These are phyloP conservation scores for Misopates orontium DNA, from an alignment of 257 asterid species.

Conservation along the genomic window DNA sequence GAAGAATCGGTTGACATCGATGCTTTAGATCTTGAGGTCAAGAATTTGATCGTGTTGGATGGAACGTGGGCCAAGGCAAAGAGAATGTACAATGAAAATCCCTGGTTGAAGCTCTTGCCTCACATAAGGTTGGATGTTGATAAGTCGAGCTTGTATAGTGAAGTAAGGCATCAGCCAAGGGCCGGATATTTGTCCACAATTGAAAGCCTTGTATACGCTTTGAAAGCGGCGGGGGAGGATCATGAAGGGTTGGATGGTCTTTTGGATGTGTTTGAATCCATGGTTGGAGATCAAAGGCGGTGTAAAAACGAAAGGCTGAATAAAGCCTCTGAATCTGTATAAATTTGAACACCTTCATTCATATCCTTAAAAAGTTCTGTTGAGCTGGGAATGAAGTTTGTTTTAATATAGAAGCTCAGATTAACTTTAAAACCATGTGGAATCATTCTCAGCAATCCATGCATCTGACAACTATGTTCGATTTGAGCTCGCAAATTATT, in stretches of 20 bases:
- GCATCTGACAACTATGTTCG: background rate
- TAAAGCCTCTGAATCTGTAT: conserved; percentile 25
- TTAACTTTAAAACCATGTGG: too few relatives aligned
- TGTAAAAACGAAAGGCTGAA: conserved; percentile 64
- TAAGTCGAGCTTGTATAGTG: conserved; percentile 67
- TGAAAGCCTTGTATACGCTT: conserved; percentile 85
- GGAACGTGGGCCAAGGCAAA: conserved; percentile 95
- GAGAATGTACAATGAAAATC: conserved; percentile 88
- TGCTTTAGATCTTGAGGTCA: conserved; percentile 52
- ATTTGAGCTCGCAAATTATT: background rate
- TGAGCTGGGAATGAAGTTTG: too few relatives aligned
- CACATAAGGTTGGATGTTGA: conserved; percentile 63
- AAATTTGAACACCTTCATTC: conserved; percentile 3
- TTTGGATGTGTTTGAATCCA: conserved; percentile 74
- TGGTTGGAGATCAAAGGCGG: conserved; percentile 85
- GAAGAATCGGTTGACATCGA: conserved; percentile 51
- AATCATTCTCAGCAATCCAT: too few relatives aligned
- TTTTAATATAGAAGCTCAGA: too few relatives aligned
- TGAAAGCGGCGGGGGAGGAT: conserved; percentile 69
- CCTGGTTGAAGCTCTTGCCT: conserved; percentile 85
- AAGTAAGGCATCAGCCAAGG: conserved; percentile 90
- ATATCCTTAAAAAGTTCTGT: too few relatives aligned
- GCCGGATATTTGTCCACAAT: conserved; percentile 83
- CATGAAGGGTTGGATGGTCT: conserved; percentile 61
- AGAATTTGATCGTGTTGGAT: conserved; percentile 77